Conservation (phyloP, 2,329 filamentous ascomycete genomes). For the Graphium sp. region DNA sequence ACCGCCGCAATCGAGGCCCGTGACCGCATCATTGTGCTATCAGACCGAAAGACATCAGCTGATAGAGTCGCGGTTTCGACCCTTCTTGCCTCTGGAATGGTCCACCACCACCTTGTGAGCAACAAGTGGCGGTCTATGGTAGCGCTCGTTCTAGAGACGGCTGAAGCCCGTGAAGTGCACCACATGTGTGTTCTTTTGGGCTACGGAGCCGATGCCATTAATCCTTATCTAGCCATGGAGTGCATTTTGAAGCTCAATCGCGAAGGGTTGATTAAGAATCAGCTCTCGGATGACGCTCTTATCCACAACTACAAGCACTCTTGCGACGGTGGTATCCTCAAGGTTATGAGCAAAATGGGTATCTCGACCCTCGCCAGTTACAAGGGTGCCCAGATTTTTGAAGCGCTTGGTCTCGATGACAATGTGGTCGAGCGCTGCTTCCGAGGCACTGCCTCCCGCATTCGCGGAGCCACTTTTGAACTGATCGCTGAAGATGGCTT, state of each 20-base stretch:
- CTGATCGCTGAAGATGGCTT: slow-evolving; percentile 88
- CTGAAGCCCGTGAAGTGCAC: slow-evolving; percentile 90
- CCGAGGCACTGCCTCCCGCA: slow-evolving; percentile 82
- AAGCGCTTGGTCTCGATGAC: slow-evolving; percentile 86
- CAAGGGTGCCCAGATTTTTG: slow-evolving; percentile 96
- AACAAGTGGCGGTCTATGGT: slow-evolving; percentile 91
- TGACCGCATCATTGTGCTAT: slow-evolving; percentile 76
- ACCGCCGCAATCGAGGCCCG: slow-evolving; percentile 69
- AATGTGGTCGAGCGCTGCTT: slow-evolving; percentile 88
- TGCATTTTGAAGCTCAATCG: slow-evolving; percentile 94
- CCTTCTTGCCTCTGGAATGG: slow-evolving; percentile 76
- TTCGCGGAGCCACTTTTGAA: slow-evolving; percentile 87
- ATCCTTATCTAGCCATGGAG: slow-evolving; percentile 90
- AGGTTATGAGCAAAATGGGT: slow-evolving; percentile 99
- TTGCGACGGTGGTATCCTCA: slow-evolving; percentile 87
- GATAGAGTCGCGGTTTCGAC: slow-evolving; percentile 77
- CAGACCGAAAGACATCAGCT: slow-evolving; percentile 69
- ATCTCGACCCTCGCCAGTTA: slow-evolving; percentile 93
- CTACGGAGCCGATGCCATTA: slow-evolving; percentile 87
- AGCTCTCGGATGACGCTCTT: slow-evolving; percentile 63
- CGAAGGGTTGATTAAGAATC: slow-evolving; percentile 83
- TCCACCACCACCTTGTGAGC: slow-evolving; percentile 86
- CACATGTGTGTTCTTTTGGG: slow-evolving; percentile 97
- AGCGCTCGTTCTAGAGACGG: slow-evolving; percentile 79
- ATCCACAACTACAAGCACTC: slow-evolving; percentile 96